Base-by-base conservation (phyloP, 1,284 basidiomycete genomes). In the Calocybe gambosa region DNA sequence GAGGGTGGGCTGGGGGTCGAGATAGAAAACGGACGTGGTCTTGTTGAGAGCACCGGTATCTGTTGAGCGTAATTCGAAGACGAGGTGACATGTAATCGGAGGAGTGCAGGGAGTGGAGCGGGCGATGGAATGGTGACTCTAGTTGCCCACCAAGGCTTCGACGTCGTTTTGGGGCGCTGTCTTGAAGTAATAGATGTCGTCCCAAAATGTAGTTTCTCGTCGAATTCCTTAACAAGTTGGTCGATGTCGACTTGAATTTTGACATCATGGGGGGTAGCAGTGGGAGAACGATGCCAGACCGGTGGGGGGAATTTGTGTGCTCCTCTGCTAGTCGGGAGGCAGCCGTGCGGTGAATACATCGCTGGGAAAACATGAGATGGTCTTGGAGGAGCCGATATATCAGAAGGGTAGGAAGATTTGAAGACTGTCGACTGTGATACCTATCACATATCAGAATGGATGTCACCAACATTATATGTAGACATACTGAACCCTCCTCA, bases 271-370 rank as follows among this genome's bases (percentile, higher is more conserved):
- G 31, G 39, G 3, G 43, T 5, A 25, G 43, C 39, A 2, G 53
- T 49, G 28, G 55, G 53, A 18, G n/a, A 50, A 20, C 60, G 58
- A 19, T 13, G 26, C 61, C 61, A 62, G 13, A 35, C 10, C 12
- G 58, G 55, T 0, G 42, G 10, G 5, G 49, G 20, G 29, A 51
- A 52, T n/a, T 7, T 45, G 12, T 39, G 21, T 8, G 25, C 28
- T 15, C 33, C 21, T 13, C 31, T 28, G 33, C 38, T 47, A 34
- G 29, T 25, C 10, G 63, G 58, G 43, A 67, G 62, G 1, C 61
- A 59, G 40, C 65, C 51, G 26, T 59, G 53, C 1, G 42, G 2
- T 1, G 36, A 23, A 38, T 38, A 38, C 10, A 23, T 8, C 36
- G 9, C 21, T 15, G 36, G 29, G 18, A 42, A 29, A 4, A 33